Base-by-base conservation (phyloP, 768 basidiomycete species). In the Collybiopsis confluens region DNA sequence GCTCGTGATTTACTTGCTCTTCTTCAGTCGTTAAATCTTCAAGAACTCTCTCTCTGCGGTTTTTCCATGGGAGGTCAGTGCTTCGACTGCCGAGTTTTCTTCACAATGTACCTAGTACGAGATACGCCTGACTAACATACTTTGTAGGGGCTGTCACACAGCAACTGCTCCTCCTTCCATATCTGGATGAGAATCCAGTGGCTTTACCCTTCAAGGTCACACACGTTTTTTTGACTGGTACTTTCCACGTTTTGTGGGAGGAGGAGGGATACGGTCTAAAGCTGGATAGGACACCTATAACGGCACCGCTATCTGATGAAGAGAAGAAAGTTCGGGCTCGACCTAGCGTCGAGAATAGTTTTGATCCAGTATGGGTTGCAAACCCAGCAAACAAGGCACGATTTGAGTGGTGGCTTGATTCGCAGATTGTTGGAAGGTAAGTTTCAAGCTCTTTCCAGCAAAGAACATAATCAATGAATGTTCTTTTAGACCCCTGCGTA, bases 51-150 rank as follows among this genome's bases (percentile, higher is more conserved):
- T 7, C 57, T 80, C 7, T 75, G 77, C 50, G 78, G 77, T 3
- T 78, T 72, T 61, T 80, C 78, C 1, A 78, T 80, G 78, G 78
- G 78, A 51, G 78, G 78, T 77, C 57, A 51, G 67, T 56, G 13
- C 13, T 13, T 33, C 13, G 30, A 6, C 30, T 33, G 30, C 30
- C 30, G 13, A 33, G 30, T 33, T 5, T 13, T 6, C 30, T 33
- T 33, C 15, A 13, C 35, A 2, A 15, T 28, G 33, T 36, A n/a
- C 52, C 3, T 33, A 11, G 30, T n/a, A n/a, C n/a, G n/a, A n/a
- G n/a, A 33, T 13, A 33, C 13, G 13, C 30, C 5, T 33, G 30
- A 33, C 30, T 33, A 33, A 33, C 30, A 33, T 33, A 13, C 30
- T 5, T 5, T 23, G 18, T 44, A 78, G 77, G 76, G 40, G 65